These are phyloP conservation scores for Plasmodium yoelii DNA, from an alignment of 169 alveolate species.

Conservation along the genomic window DNA sequence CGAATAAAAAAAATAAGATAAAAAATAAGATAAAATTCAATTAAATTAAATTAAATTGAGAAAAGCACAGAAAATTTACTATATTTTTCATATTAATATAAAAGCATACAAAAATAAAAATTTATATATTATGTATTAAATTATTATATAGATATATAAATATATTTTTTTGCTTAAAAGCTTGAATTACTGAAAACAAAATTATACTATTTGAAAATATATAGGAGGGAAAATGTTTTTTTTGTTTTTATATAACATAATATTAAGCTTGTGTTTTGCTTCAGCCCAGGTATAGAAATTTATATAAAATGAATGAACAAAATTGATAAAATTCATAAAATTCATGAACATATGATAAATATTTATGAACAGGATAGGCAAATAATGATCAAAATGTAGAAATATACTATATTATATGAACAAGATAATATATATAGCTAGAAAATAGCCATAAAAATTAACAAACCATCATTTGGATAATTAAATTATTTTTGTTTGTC, in stretches of 20 bases:
- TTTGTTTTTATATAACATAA: slow-evolving; percentile 16
- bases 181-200: slow-evolving; percentile 1
- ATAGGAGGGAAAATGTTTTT: slow-evolving; percentile 42
- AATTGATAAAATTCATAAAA: neutral
- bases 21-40: neutral
- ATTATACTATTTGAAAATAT: slow-evolving; percentile 16
- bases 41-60: neutral
- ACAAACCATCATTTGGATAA: neutral
- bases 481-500: neutral
- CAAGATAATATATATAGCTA: too few relatives aligned
- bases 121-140: neutral
- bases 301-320: slow-evolving; percentile 2
- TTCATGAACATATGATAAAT: neutral
- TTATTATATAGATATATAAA: neutral
- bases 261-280: slow-evolving; percentile 28
- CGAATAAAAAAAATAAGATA: neutral
- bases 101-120: neutral
- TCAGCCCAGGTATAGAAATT: slow-evolving; percentile 45
- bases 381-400: too few relatives aligned
- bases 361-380: too few relatives aligned
- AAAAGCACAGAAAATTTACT: neutral
- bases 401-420: too few relatives aligned
- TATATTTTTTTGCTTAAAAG: neutral
- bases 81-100: neutral
- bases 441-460: neutral